phyloP scores from a whole-genome alignment of 768 basidiomycete species.

The Tephrocybe sp. region DNA sequence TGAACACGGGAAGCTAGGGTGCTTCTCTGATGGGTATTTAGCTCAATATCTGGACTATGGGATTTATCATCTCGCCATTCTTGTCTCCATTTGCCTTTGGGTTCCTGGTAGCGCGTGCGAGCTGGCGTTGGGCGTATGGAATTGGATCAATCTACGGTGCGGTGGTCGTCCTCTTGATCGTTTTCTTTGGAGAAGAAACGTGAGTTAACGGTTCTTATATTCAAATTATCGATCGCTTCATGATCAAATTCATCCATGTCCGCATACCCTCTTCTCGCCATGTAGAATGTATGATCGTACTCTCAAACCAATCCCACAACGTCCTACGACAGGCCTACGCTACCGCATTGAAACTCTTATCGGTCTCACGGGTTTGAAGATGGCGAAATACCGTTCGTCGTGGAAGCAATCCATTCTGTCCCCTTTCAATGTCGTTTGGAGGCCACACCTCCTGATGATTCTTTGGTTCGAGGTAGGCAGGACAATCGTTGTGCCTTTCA shows the following conservation, averaged over 20 bases:
- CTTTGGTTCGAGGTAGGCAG: constrained; percentile 36
- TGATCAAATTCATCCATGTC: background rate
- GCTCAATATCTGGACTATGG: constrained; percentile 59
- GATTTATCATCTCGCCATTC: constrained; percentile 60
- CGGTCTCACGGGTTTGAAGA: constrained; percentile 49
- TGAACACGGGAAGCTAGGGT: constrained; percentile 20
- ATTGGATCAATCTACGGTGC: constrained; percentile 58
- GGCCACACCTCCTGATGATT: constrained; percentile 42
- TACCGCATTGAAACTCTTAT: constrained; percentile 50
- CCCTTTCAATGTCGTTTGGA: constrained; percentile 42
- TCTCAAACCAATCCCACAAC: constrained; percentile 37
- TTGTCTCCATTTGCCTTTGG: constrained; percentile 64
- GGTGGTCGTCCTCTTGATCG: constrained; percentile 39
- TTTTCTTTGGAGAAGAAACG: constrained; percentile 57
- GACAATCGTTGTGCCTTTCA: background rate
- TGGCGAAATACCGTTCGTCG: constrained; percentile 37
- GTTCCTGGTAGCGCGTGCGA: constrained; percentile 57
- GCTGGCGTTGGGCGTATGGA: constrained; percentile 66
- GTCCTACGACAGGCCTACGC: constrained; percentile 33
- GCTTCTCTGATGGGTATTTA: constrained; percentile 14
- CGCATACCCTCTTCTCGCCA: background rate
- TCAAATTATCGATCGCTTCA: constrained; percentile 5
- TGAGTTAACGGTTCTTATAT: constrained; percentile 27
- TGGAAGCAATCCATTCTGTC: constrained; percentile 34
- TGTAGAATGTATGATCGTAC: constrained; percentile 51